Conservation (phyloP, 768 basidiomycete species). For the Leccinum fibrillosum region DNA sequence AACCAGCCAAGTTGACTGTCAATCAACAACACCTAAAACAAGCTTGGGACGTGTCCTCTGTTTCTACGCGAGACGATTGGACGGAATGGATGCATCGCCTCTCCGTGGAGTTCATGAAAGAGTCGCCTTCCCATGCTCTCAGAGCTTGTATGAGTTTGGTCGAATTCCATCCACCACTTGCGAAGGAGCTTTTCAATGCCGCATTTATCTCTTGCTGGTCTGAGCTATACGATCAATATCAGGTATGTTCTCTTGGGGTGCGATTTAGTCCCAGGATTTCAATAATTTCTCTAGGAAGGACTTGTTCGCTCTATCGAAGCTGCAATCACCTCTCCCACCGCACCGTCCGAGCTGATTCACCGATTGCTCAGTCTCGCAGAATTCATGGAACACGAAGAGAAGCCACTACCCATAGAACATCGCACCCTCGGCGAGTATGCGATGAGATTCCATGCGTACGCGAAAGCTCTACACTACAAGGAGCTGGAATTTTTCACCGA, state of each 20-base stretch:
- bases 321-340: constrained; percentile 73
- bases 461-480: constrained; percentile 98
- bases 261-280: background rate
- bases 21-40: constrained; percentile 97
- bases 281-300: constrained; percentile 65
- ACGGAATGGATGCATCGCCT: constrained; percentile 92
- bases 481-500: constrained; percentile 96
- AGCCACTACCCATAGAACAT: constrained; percentile 89
- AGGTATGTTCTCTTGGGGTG: constrained; percentile 46
- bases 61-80: constrained; percentile 86
- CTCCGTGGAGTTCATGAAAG: constrained; percentile 94
- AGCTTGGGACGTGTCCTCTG: constrained; percentile 87
- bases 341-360: constrained; percentile 88
- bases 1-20: constrained; percentile 84
- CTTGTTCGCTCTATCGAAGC: constrained; percentile 85
- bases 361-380: constrained; percentile 91
- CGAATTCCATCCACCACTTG: constrained; percentile 86
- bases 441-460: constrained; percentile 89
- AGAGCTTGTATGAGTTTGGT: constrained; percentile 94
- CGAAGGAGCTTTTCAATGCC: constrained; percentile 94
- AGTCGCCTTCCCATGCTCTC: constrained; percentile 97
- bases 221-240: constrained; percentile 94
- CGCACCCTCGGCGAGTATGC: constrained; percentile 93
- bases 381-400: constrained; percentile 99
- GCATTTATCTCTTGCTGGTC: constrained; percentile 98